Evolutionary conservation across 257 asterid genomes (phyloP).

Genomic region (Scutellaria barbata): DNA sequence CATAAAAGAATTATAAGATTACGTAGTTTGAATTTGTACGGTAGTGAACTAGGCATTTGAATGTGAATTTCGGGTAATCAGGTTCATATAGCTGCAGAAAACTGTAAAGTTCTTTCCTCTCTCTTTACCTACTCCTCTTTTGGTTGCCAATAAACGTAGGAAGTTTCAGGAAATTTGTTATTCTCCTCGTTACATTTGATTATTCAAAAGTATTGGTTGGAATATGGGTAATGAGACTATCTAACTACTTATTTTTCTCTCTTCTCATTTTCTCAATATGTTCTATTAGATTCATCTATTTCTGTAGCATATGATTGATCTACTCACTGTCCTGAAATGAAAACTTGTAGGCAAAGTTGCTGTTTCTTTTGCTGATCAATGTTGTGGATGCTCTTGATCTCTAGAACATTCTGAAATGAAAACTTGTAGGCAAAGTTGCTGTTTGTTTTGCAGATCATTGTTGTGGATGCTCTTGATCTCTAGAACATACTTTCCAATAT

Average conservation of each 20-base stretch:
- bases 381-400: background rate
- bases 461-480: no score
- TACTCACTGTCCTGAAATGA: no score
- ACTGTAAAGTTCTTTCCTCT: background rate
- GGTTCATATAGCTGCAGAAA: background rate
- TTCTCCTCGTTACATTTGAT: slow-evolving; percentile 10
- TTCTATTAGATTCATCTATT: no score
- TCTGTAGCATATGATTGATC: background rate
- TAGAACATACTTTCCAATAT: no score
- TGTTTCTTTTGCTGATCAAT: background rate
- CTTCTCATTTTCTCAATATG: background rate
- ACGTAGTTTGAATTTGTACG: background rate
- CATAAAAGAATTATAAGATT: background rate
- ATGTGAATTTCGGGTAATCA: background rate
- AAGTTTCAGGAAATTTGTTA: background rate
- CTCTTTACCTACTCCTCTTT: slow-evolving; percentile 6
- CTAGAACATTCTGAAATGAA: background rate
- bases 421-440: no score
- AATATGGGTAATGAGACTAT: slow-evolving; percentile 7
- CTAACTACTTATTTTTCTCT: background rate
- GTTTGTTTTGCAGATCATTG: background rate
- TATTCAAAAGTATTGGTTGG: background rate
- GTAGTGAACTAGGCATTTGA: background rate
- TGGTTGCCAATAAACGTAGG: slow-evolving; percentile 4
- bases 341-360: no score